These are phyloP conservation scores for Zelonia costaricensis DNA, from an alignment of 208 protist species.

Conservation along the genomic window DNA sequence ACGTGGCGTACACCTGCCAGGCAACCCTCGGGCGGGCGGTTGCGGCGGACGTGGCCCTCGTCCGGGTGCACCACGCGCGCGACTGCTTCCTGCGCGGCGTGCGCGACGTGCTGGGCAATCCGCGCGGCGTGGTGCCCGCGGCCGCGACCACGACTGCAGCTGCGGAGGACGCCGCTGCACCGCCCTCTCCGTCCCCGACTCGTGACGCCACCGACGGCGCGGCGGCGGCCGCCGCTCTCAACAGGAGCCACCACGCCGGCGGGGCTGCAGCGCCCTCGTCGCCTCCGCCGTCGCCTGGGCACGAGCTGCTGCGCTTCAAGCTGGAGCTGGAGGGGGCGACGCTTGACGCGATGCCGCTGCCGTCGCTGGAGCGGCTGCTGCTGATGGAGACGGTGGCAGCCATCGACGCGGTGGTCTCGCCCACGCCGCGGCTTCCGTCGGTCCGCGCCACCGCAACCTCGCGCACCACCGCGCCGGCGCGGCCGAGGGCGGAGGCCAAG, in stretches of 20 bases:
- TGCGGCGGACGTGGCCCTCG: conserved; percentile 53
- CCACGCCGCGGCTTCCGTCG: not conserved
- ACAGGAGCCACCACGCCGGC: not conserved
- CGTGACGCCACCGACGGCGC: not conserved
- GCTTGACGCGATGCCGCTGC: conserved; percentile 54
- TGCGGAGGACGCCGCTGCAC: not conserved
- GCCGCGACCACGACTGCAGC: conserved; percentile 8
- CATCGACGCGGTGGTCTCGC: conserved; percentile 23
- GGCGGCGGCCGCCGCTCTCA: not conserved
- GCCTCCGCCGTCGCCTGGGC: not conserved
- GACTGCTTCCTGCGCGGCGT: conserved; percentile 49
- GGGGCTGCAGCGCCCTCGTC: not conserved
- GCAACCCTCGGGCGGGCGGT: conserved; percentile 45
- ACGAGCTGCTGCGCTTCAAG: conserved; percentile 45
- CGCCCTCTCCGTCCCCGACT: not conserved
- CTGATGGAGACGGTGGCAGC: conserved; percentile 35
- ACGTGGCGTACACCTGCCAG: conserved; percentile 35
- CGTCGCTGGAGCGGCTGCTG: conserved; percentile 47
- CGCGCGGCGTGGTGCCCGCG: conserved; percentile 5
- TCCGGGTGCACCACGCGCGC: conserved; percentile 62
- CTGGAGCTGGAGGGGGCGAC: conserved; percentile 63
- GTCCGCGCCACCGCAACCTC: not conserved
- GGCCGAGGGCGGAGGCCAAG: not conserved
- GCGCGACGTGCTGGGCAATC: conserved; percentile 15
- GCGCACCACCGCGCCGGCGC: too few species aligned